These are phyloP conservation scores for Malbranchea cinnamomea DNA, from an alignment of 2,329 filamentous ascomycete genomes.

Conservation along the genomic window DNA sequence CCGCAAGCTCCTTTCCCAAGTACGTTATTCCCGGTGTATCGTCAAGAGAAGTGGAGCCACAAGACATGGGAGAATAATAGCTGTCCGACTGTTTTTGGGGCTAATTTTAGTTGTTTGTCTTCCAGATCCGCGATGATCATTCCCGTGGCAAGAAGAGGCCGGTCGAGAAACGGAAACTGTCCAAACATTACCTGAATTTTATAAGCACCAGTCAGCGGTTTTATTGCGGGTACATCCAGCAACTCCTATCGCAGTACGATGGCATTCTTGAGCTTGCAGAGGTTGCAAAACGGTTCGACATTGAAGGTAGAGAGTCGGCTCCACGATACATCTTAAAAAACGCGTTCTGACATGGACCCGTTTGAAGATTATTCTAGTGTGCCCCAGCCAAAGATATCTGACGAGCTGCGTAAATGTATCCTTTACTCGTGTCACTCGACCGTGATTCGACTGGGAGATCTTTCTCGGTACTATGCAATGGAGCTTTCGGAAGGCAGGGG, in stretches of 20 bases:
- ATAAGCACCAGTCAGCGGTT: slow-evolving; percentile 79
- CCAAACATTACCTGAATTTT: slow-evolving; percentile 69
- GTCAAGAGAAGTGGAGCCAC: too few relatives aligned
- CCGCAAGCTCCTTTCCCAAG: slow-evolving; percentile 49
- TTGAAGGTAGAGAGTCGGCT: slow-evolving; percentile 34
- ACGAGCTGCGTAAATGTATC: slow-evolving; percentile 43
- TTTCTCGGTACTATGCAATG: slow-evolving; percentile 68
- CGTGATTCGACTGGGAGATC: slow-evolving; percentile 74
- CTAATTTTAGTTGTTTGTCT: slow-evolving; percentile 5
- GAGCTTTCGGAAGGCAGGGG: slow-evolving; percentile 54
- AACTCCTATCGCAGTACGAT: slow-evolving; percentile 47
- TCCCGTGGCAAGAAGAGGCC: slow-evolving; percentile 33
- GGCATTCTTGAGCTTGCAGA: slow-evolving; percentile 43
- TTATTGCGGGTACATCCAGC: slow-evolving; percentile 73
- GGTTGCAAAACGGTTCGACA: slow-evolving; percentile 33
- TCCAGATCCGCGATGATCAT: slow-evolving; percentile 34
- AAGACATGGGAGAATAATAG: too few relatives aligned
- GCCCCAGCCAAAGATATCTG: slow-evolving; percentile 31
- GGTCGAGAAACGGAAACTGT: slow-evolving; percentile 58
- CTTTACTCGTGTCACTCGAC: slow-evolving; percentile 66
- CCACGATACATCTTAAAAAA: too few relatives aligned
- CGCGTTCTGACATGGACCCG: slow-evolving; percentile 5
- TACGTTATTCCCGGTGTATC: slow-evolving; percentile 13
- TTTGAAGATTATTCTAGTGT: slow-evolving; percentile 27
- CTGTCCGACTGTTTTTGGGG: slow-evolving; percentile 1